Percentiles rank a stretch among this genome's conserved stretches.
Conservation (phyloP, 1,139 yeast species). For the Candida albicans region DNA sequence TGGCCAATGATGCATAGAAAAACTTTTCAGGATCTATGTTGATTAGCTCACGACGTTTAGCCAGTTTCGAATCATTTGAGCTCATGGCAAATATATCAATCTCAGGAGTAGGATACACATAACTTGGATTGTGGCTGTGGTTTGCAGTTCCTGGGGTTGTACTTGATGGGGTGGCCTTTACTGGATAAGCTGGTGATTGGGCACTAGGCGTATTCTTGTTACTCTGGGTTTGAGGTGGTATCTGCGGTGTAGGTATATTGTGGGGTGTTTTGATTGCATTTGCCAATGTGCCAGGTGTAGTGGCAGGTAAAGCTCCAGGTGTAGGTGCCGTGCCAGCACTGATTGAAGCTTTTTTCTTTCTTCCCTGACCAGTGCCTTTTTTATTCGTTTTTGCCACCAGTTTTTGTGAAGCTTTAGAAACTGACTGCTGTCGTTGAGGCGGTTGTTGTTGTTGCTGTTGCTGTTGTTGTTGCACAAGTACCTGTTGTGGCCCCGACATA, state of each 20-base stretch:
- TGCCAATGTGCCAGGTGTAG: constrained; percentile 45
- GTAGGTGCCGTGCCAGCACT: constrained; percentile 17
- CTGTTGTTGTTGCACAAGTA: constrained; percentile 15
- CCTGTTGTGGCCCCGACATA: constrained; percentile 14
- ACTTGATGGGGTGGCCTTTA: constrained; percentile 11
- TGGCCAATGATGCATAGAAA: constrained; percentile 52
- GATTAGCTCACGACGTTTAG: constrained; percentile 49
- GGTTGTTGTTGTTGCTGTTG: constrained; percentile 13
- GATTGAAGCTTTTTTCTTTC: constrained; percentile 31
- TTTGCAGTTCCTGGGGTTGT: constrained; percentile 12
- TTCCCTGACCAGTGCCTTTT: constrained; percentile 11
- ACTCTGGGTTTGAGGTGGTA: constrained; percentile 33
- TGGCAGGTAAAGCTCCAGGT: constrained; percentile 23
- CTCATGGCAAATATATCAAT: constrained; percentile 27
- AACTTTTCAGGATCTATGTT: constrained; percentile 48
- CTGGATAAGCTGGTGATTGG: constrained; percentile 35
- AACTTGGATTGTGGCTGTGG: constrained; percentile 6
- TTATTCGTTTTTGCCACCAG: constrained; percentile 13
- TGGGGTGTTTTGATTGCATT: constrained; percentile 47
- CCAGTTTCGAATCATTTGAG: constrained; percentile 38
- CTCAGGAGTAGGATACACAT: constrained; percentile 21
- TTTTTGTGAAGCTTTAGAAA: constrained; percentile 13
- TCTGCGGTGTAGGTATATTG: constrained; percentile 46
- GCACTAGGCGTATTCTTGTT: constrained; percentile 45
- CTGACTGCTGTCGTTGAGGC: constrained; percentile 15